These are phyloP conservation scores for Vitis labrusca DNA, from an alignment of 164 flowering plant genomes.

Conservation along the genomic window DNA sequence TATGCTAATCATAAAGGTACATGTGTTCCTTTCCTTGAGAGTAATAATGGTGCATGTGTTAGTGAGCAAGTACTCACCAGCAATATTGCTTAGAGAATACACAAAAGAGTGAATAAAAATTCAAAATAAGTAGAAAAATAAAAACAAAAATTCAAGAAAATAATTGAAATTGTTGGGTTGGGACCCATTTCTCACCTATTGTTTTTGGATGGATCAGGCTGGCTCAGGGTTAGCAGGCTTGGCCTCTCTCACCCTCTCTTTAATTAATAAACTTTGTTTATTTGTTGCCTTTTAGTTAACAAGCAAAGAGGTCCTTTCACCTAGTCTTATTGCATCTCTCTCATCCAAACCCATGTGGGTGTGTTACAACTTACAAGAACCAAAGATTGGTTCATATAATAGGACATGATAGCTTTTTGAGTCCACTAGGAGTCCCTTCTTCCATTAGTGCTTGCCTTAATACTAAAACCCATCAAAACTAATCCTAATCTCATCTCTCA, in stretches of 20 bases:
- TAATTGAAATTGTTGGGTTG: conserved; percentile 1
- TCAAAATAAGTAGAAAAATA: neutral
- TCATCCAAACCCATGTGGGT: conserved; percentile 11
- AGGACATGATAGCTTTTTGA: neutral
- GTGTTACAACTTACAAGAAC: neutral
- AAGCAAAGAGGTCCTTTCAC: neutral
- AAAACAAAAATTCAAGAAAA: neutral
- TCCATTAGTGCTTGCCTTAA: neutral
- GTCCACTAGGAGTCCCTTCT: neutral
- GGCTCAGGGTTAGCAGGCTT: neutral
- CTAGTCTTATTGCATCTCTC: conserved; percentile 4
- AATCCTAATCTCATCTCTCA: neutral
- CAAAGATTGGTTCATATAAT: conserved; percentile 7
- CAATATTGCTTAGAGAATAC: conserved; percentile 38
- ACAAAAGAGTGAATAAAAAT: conserved; percentile 25
- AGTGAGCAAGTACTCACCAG: conserved; percentile 40
- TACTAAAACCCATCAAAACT: neutral
- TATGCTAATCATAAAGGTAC: conserved; percentile 34
- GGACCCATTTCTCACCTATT: conserved; percentile 8
- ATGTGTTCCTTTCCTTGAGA: conserved; percentile 28
- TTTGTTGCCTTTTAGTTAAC: conserved; percentile 7
- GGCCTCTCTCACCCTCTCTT: neutral
- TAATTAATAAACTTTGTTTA: neutral
- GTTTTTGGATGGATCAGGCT: conserved; percentile 14
- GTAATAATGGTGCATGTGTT: conserved; percentile 46